Base-by-base conservation (phyloP, 768 basidiomycete genomes). In the Naganishia vishniacii region DNA sequence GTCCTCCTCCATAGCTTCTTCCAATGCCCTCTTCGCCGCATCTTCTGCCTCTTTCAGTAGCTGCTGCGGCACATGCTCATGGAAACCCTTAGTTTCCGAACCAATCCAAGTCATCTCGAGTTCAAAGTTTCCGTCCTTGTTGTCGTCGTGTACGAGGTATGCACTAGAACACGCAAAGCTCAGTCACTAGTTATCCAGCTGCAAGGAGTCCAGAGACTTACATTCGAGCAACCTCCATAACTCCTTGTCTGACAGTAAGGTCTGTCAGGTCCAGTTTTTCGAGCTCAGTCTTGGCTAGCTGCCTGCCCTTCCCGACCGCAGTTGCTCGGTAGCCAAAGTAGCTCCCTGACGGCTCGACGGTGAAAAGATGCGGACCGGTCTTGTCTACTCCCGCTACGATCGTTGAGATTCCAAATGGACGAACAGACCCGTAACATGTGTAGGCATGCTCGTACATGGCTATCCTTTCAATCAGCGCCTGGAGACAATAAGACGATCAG, bases 21-120 rank as follows among this genome's bases (percentile, higher is more conserved):
- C 88, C 72, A 99, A 76, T 41, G 88, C 85, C 48, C 86, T 89
- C 80, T 88, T 91, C 20, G 92, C 95, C 76, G 87, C 86, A 62
- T 80, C 81, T 75, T 95, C 89, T 31, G 93, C 95, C 73, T 93
- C 91, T 25, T 83, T 83, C 46, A 86, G 81, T 64, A 97, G 80
- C 32, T 92, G 92, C 65, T 83, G 83, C 48, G 95, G 95, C 61
- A 99, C 90, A 26, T 85, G 83, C 26, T 84, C 81, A 78, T 97
- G 92, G 49, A 86, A 75, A 59, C 85, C 85, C 31, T 85, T 84
- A 32, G 88, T 89, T 78, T 94, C 90, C 34, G 84, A 82, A 41
- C 91, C 85, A 64, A 97, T 86, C 95, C 95, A 99, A 37, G 92
- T 89, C 83, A 99, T 84, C 79, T 99, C 95, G 28, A 99, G 84